phyloP scores from a whole-genome alignment of 768 basidiomycete genomes.

The Galerina marginata region DNA sequence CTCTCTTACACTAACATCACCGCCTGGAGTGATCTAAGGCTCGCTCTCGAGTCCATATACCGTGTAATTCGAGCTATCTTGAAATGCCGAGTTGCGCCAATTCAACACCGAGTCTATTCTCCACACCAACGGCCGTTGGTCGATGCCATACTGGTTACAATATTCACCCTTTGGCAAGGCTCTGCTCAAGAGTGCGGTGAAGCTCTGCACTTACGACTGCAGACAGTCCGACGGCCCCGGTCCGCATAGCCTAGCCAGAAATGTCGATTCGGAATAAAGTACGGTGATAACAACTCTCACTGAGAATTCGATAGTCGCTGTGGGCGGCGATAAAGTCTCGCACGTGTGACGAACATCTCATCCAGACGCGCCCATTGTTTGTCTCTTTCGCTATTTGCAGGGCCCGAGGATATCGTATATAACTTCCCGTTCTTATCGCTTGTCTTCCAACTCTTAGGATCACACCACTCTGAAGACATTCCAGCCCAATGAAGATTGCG shows the following conservation, averaged over 20 bases:
- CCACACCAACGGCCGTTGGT: no score
- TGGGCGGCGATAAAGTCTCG: slow-evolving; percentile 14
- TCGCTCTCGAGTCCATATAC: no score
- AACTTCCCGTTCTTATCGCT: background rate
- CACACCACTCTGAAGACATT: background rate
- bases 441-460: background rate
- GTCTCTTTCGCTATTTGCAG: no score
- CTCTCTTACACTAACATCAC: no score
- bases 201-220: background rate
- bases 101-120: no score
- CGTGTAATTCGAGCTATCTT: no score
- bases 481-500: slow-evolving; percentile 78
- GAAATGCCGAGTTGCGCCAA: no score
- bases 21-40: no score
- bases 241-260: background rate
- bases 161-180: no score
- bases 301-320: no score
- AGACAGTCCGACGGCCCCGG: background rate
- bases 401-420: no score
- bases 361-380: slow-evolving; percentile 8
- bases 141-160: no score
- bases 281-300: background rate
- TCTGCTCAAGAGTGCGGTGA: background rate
- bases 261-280: background rate
- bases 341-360: slow-evolving; percentile 18